Base-by-base conservation (phyloP, 768 basidiomycete species). In the Kwoniella europaea region DNA sequence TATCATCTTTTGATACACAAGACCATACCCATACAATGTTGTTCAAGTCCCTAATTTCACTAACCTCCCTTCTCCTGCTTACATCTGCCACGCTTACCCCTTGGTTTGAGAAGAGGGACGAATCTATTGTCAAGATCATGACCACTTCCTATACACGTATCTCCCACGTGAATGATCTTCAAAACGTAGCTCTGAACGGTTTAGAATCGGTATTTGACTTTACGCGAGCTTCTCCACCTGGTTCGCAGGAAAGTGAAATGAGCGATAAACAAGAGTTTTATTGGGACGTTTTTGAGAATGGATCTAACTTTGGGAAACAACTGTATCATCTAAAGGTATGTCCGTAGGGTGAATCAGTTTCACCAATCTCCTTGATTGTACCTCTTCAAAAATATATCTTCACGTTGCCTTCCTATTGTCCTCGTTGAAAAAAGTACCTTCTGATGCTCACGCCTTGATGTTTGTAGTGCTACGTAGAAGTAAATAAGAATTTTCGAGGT, bases 121-220 rank as follows among this genome's bases (percentile, higher is more conserved):
- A 27, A 29, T 46, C 20, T 2, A 52, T 52, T 1, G 22, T 52
- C 12, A 52, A 46, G 13, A 6, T 63, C 50, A 52, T 18, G 3
- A 46, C 62, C 15, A 22, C 46, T 53, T 46, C 24, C 20, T 27
- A 52, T 50, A 65, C 63, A 20, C 44, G 29, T 10, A 44, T 65
- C 5, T 16, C 22, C 50, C 50, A 65, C 7, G 46, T 16, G 0
- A 35, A 52, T 5, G 57, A 58, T 58, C 24, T 53, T 1, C 4
- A 24, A 24, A 27, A 35, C 18, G n/a, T 52, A 29, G 29, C 29
- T 53, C 16, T 52, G 7, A 12, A 53, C 27, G 29, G 29, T 6
- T 20, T 12, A 41, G 46, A 27, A 12, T 53, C 53, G 22, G 20
- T 13, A 9, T 55, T 53, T 29, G 29, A 52, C 27, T 65, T 65